Evolutionary conservation across 2,329 filamentous ascomycete species (phyloP), one percentile per base, ranked within the genome.

Genomic region (Stylonectria norvegica): DNA sequence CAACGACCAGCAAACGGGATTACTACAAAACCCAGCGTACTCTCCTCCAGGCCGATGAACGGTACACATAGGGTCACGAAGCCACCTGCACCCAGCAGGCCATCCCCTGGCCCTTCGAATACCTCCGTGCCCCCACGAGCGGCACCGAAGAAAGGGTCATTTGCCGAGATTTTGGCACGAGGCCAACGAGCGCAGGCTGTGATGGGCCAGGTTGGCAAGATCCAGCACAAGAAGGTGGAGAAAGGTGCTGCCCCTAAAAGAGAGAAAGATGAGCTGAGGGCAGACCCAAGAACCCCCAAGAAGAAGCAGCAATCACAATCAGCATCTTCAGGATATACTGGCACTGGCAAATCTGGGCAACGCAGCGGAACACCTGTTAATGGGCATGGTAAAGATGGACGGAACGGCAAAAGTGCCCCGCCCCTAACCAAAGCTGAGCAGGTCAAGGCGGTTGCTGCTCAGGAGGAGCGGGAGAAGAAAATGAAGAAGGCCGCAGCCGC

Each of bases 151-250:
- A 86, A 85, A 57, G 82, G 84, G 2, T 86, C 83, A 0, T 90
- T 81, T 60, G 78, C 81, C 25, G 85, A 89, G 55, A 84, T 89
- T 44, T 73, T 90, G 65, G 83, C 83, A 40, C 76, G 83, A 50
- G 86, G 80, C 20, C 81, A 85, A 56, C 78, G 79, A 45, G 82
- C 79, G 10, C 79, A 86, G 55, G 71, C 69, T 27, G 70, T 67
- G 28, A 76, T 79, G 68, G 75, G 70, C n/a, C 75, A 76, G 51
- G 72, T 84, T 17, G 84, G 83, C 40, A 81, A 79, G 52, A 86
- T 89, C 50, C 85, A 87, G 58, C 84, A 89, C 62, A 88, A 88
- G 59, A 73, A 82, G 15, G 76, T 81, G 2, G 84, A 86, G 52
- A 84, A 81, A 55, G 64, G 74, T n/a, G 66, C 74, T 5, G 71